phyloP scores from a whole-genome alignment of 23 red algal genomes.

The Chondrus crispus region DNA sequence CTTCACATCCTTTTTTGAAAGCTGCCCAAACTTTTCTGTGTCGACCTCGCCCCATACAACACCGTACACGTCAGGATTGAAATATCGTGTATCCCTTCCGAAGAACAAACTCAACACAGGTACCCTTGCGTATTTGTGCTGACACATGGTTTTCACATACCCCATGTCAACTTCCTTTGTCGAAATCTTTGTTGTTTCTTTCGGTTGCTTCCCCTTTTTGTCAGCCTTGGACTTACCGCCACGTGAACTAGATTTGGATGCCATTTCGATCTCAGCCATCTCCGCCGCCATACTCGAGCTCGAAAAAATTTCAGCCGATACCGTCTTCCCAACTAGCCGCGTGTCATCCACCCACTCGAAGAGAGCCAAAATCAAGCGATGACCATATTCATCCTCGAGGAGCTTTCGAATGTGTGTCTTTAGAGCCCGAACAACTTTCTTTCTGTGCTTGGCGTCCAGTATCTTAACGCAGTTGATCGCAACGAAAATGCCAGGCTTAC shows the following conservation, averaged over 20 bases:
- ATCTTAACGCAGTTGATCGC: slow-evolving; percentile 37
- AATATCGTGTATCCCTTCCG: slow-evolving; percentile 60
- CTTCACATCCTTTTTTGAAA: slow-evolving; percentile 59
- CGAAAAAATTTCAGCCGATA: slow-evolving; percentile 47
- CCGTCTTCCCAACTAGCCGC: slow-evolving; percentile 40
- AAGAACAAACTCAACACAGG: slow-evolving; percentile 51
- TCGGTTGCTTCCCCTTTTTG: slow-evolving; percentile 21
- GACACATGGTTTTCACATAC: slow-evolving; percentile 25
- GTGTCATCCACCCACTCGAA: slow-evolving; percentile 80
- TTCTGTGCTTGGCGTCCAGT: slow-evolving; percentile 62
- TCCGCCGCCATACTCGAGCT: slow-evolving; percentile 8
- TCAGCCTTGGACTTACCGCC: slow-evolving; percentile 28
- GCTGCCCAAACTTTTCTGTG: slow-evolving; percentile 45
- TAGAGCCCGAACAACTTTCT: slow-evolving; percentile 46
- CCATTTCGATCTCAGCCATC: neutral
- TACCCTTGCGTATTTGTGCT: slow-evolving; percentile 42
- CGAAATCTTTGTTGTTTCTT: neutral
- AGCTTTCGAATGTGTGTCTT: slow-evolving; percentile 58
- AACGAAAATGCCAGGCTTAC: slow-evolving; percentile 32
- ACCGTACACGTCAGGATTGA: slow-evolving; percentile 67
- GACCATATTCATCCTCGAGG: slow-evolving; percentile 66
- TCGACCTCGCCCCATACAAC: slow-evolving; percentile 45
- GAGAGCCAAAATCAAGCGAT: slow-evolving; percentile 50
- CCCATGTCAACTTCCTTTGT: neutral
- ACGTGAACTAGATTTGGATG: neutral